Evolutionary conservation across 192 early-diverging fungal genomes (phyloP).

Genomic region (Obelidium mucronatum): DNA sequence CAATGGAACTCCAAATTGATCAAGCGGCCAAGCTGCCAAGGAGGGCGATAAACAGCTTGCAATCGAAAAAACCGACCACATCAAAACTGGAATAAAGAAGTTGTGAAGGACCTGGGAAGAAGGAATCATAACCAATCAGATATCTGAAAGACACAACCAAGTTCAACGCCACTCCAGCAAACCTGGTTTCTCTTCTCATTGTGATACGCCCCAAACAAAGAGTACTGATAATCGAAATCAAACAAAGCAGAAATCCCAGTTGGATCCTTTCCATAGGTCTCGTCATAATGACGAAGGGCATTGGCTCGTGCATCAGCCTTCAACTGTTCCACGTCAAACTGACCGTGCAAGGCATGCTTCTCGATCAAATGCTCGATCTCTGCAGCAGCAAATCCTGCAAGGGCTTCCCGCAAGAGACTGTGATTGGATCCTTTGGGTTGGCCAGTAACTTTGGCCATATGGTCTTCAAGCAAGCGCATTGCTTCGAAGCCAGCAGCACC

Average conservation of each 20-base stretch:
- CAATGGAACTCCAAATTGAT: slow-evolving; percentile 38
- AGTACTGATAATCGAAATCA: slow-evolving; percentile 59
- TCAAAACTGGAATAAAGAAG: slow-evolving; percentile 89
- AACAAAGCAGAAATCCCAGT: not conserved
- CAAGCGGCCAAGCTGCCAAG: slow-evolving; percentile 9
- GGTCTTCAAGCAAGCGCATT: slow-evolving; percentile 49
- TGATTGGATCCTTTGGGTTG: slow-evolving; percentile 30
- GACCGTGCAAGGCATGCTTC: not conserved
- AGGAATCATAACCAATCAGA: no score
- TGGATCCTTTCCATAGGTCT: not conserved
- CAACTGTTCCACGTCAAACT: not conserved
- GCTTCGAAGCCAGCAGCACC: slow-evolving; percentile 63
- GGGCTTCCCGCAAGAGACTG: slow-evolving; percentile 48
- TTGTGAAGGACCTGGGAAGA: slow-evolving; percentile 85
- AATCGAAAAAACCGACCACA: slow-evolving; percentile 80
- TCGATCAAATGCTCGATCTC: slow-evolving; percentile 40
- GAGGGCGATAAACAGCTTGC: slow-evolving; percentile 47
- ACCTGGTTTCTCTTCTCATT: slow-evolving; percentile 70
- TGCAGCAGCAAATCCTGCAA: slow-evolving; percentile 55
- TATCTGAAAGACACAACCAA: no score
- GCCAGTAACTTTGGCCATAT: slow-evolving; percentile 25
- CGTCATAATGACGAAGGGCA: not conserved
- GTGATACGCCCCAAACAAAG: slow-evolving; percentile 39
- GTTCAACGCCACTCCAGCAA: no score
- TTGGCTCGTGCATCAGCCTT: not conserved